Percentiles rank a stretch among this genome's conserved stretches.
Evolutionary conservation across 305 asterid species (phyloP).

Genomic region (Solanum hybrid): DNA sequence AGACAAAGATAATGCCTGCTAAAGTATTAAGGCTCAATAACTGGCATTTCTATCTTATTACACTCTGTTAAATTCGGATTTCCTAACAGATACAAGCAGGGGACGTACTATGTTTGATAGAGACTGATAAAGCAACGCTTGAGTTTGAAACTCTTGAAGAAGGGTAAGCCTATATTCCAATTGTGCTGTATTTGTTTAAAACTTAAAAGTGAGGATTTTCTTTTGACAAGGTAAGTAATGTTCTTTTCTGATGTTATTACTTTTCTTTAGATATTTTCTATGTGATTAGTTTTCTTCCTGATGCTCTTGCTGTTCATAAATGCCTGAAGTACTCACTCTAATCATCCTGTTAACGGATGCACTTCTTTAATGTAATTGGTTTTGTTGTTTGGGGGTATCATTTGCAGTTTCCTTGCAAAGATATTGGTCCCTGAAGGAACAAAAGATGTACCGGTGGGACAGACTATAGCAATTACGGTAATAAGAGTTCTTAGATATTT

Average conservation of each 20-base stretch:
- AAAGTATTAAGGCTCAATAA: not conserved
- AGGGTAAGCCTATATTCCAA: constrained; percentile 41
- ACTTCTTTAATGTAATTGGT: constrained; percentile 1
- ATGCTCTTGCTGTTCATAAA: not conserved
- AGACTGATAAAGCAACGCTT: constrained; percentile 96
- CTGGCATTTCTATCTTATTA: not conserved
- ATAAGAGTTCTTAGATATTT: constrained; percentile 14
- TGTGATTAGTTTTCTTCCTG: not conserved
- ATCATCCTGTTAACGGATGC: not conserved
- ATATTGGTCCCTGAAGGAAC: constrained; percentile 94
- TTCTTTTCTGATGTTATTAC: not conserved
- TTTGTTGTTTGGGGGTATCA: not conserved
- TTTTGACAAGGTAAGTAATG: not conserved
- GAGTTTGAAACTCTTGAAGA: constrained; percentile 95
- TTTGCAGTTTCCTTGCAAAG: constrained; percentile 78
- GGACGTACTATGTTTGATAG: constrained; percentile 88
- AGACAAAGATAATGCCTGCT: not conserved
- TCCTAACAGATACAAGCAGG: constrained; percentile 79
- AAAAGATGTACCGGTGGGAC: constrained; percentile 94
- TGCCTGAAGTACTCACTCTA: not conserved
- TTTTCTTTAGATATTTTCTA: not conserved
- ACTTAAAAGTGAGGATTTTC: not conserved
- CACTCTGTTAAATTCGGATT: constrained; percentile 9
- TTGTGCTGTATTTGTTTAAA: not conserved
- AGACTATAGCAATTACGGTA: constrained; percentile 95